Evolutionary conservation across 73 alveolate species (phyloP), one percentile per base, ranked within the genome.

Genomic region (Paramecium octaurelia): DNA sequence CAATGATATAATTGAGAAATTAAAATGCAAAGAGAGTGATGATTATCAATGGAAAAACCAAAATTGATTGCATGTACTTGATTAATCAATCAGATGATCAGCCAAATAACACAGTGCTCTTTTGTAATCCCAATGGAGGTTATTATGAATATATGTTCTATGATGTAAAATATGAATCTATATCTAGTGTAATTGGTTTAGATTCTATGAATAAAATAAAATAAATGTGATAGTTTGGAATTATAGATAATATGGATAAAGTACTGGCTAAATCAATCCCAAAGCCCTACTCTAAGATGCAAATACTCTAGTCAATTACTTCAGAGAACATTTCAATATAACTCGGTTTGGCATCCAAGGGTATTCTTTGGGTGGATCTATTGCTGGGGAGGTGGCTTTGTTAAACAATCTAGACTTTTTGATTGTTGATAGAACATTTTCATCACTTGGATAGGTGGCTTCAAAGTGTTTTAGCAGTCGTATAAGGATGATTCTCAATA

Each of bases 181-280:
- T 64, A 9, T 70, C 86, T 92, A 95, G 93, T 92, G 93, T 87
- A 93, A 92, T 75, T 95, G 98, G 98, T 86, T 94, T 48, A 94
- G 92, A 83, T 92, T 69, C 46, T 95, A 95, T 86, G 69, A 92
- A 76, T 60, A 93, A 6, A 80, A 87, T 64, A 91, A 95, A 29
- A 57, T 92, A 11, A 95, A 92, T 94, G 95, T 95, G 9, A 87
- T 94, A 8, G 91, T 95, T 35, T 94, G 97, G 96, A 95, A 95
- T 94, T 95, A 95, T 95, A 94, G 97, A 94, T 93, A 96, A 42
- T 95, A 95, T 95, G 96, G 98, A 44, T 90, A 95, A 75, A 94
- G 97, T 86, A 92, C 95, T 57, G 98, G 98, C 11, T 46, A 46
- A 42, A 93, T 92, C 3, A 94, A 88, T 76, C 92, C 95, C 12